A percentile compares a stretch with the other conserved stretches of the same genome.
These are phyloP conservation scores for Talaromyces rugulosus DNA, from an alignment of 2,329 filamentous ascomycete genomes.

Conservation along the genomic window DNA sequence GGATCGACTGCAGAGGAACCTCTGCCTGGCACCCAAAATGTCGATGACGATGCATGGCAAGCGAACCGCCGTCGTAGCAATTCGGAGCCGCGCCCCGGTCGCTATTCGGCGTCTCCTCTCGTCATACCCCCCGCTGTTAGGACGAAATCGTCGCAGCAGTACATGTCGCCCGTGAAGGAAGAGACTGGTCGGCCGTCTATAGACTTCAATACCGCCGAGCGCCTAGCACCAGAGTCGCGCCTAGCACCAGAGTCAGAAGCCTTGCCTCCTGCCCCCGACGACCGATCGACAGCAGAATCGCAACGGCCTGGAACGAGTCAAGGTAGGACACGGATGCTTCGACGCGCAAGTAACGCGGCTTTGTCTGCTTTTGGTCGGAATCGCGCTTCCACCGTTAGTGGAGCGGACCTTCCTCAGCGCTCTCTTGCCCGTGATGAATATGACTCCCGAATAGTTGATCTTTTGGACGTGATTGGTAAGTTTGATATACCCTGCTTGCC, in stretches of 20 bases:
- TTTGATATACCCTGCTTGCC: constrained; percentile 7
- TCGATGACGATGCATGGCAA: constrained; percentile 25
- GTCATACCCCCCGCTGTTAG: constrained; percentile 19
- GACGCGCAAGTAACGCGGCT: constrained; percentile 30
- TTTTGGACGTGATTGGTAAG: constrained; percentile 65
- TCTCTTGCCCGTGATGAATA: constrained; percentile 44
- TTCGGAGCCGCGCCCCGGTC: constrained; percentile 36
- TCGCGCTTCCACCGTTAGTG: constrained; percentile 28
- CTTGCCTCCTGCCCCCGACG: not conserved
- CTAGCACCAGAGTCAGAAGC: constrained; percentile 3
- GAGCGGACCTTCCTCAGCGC: constrained; percentile 16
- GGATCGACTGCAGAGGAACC: not conserved
- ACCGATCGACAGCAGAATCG: too few species aligned
- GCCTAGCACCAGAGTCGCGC: constrained; percentile 11
- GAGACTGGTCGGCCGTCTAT: constrained; percentile 21
- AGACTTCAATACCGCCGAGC: constrained; percentile 13
- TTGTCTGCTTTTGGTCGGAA: constrained; percentile 29
- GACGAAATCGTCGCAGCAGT: constrained; percentile 15
- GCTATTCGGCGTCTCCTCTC: constrained; percentile 26
- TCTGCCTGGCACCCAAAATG: constrained; percentile 5
- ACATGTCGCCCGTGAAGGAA: constrained; percentile 32
- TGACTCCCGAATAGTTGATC: constrained; percentile 59
- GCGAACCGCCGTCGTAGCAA: constrained; percentile 35
- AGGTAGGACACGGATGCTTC: constrained; percentile 16
- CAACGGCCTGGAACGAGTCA: not conserved